Evolutionary conservation across 345 rosid genomes (phyloP).

Genomic region (Populus ilicifolia): DNA sequence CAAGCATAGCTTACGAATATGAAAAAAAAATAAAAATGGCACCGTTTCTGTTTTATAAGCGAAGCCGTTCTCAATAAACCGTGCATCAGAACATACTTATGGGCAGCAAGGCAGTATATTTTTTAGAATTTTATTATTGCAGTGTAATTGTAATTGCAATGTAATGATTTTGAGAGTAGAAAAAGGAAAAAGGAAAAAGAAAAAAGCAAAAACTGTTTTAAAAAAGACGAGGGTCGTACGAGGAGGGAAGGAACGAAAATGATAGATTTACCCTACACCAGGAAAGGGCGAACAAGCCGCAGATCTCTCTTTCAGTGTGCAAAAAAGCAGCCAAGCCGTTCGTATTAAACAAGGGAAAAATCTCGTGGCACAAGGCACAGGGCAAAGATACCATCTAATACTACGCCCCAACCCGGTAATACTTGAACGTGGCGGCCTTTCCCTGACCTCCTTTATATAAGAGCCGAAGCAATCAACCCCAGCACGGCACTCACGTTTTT

Average conservation of each 20-base stretch:
- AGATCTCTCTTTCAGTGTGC: not conserved
- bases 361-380: not conserved
- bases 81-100: too few relatives aligned
- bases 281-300: not conserved
- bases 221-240: not conserved
- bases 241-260: not conserved
- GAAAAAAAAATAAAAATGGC: too few relatives aligned
- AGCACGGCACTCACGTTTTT: not conserved
- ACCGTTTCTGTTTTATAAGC: too few relatives aligned
- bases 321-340: not conserved
- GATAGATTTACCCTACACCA: not conserved
- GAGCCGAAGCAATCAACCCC: not conserved
- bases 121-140: too few relatives aligned
- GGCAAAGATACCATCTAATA: not conserved
- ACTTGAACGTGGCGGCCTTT: not conserved
- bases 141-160: too few relatives aligned
- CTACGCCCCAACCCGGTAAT: not conserved
- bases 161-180: too few relatives aligned
- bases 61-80: too few relatives aligned
- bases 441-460: not conserved
- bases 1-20: too few relatives aligned
- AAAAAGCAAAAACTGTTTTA: not conserved
- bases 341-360: not conserved
- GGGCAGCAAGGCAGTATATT: too few relatives aligned
- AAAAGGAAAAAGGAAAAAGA: not conserved